Evolutionary conservation across 305 asterid genomes (phyloP), one percentile per base, ranked within the genome.

Genomic region (Solanum hybrid): DNA sequence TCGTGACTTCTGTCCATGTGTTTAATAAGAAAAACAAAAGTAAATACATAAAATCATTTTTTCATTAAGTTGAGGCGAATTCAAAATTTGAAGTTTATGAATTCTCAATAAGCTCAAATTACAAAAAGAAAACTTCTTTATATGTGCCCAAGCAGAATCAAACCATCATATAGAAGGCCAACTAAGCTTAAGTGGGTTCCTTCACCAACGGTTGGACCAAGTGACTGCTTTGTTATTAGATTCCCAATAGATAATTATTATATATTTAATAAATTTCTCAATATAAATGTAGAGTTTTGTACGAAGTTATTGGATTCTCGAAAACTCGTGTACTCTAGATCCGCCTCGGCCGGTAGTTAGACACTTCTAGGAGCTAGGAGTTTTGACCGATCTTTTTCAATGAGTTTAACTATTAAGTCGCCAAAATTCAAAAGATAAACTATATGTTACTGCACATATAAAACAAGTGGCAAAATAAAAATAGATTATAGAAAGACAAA

Each of bases 231-330:
- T 51, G 68, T 51, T 51, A 51, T 51, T 51, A 0, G 22, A 0
- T 17, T 57, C 0, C 10, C n/a, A 0, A 17, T 6, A 57, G 1
- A 57, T 17, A 17, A 17, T 57, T 57, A 0, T 57, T 17, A 6
- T 17, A 57, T 17, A 57, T 57, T 57, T 57, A 57, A 57, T 57
- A 57, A 0, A 57, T 57, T 57, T 6, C 24, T 17, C 24, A 57
- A 57, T 57, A 57, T 6, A 57, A 57, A 17, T 2, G 10, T 57
- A 57, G 10, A 17, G 10, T 57, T 57, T 2, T 0, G 0, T 57
- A 17, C 0, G 0, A 57, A 17, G 10, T 17, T 51, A 17, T 0
- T 17, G n/a, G 0, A 15, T 51, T 15, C n/a, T 15, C 2, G 1
- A 51, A 51, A 51, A 51, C 3, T 2, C 9, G 8, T 0, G 4